These are phyloP conservation scores for Rhizoclosmatium sp. DNA, from an alignment of 192 early-diverging fungal genomes.

Conservation along the genomic window DNA sequence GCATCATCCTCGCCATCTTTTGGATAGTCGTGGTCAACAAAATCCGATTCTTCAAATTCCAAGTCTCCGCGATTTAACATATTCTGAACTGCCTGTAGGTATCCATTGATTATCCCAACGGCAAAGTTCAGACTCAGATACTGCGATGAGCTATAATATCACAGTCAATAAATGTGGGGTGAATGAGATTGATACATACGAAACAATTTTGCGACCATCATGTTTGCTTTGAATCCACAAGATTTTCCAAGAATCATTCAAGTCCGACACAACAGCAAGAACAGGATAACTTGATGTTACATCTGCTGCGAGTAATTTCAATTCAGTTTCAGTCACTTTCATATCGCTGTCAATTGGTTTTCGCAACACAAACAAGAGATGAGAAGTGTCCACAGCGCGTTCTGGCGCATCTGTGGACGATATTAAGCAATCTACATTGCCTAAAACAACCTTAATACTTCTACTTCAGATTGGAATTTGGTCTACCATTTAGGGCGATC, in stretches of 20 bases:
- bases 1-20: not conserved
- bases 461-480: not conserved
- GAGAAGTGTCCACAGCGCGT: conserved; percentile 1
- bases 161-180: not conserved
- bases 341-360: not conserved
- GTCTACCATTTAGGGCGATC: not conserved
- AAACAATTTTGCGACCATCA: not conserved
- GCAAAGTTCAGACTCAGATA: conserved; percentile 1
- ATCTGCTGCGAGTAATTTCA: conserved; percentile 3
- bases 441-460: conserved; percentile 12
- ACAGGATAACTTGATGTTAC: conserved; percentile 4
- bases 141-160: conserved; percentile 11
- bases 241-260: conserved; percentile 18
- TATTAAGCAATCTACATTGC: conserved; percentile 14
- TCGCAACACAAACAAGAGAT: conserved; percentile 24
- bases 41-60: conserved; percentile 13
- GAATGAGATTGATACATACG: not conserved
- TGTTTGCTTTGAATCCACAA: conserved; percentile 6
- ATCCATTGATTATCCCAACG: conserved; percentile 9
- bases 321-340: conserved; percentile 17
- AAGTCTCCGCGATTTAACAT: conserved; percentile 20
- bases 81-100: conserved; percentile 20
- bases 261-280: conserved; percentile 15
- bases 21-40: conserved; percentile 8
- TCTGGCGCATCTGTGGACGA: conserved; percentile 19